Conservation (phyloP, 2,329 filamentous ascomycete species). For the Phoma sp. region DNA sequence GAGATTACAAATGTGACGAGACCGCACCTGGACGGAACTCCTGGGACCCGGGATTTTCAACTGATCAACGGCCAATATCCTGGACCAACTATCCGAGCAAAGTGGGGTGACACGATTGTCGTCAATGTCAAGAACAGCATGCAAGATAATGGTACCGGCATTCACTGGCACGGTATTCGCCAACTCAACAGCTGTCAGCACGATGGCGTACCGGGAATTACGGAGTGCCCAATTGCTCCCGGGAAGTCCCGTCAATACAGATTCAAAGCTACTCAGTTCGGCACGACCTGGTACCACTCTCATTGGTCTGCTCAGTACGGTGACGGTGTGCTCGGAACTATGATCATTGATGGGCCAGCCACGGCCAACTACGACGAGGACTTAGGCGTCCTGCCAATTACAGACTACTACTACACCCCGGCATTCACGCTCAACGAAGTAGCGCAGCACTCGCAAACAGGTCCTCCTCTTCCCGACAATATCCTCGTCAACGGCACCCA, state of each 20-base stretch:
- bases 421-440: conserved; percentile 42
- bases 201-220: conserved; percentile 62
- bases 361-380: conserved; percentile 64
- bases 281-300: conserved; percentile 55
- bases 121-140: conserved; percentile 51
- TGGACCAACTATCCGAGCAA: conserved; percentile 59
- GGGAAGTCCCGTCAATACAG: conserved; percentile 64
- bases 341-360: conserved; percentile 53
- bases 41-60: conserved; percentile 42
- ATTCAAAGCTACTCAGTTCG: conserved; percentile 61
- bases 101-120: conserved; percentile 51
- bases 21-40: conserved; percentile 50
- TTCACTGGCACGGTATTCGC: conserved; percentile 61
- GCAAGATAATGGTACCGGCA: conserved; percentile 56
- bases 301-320: conserved; percentile 55
- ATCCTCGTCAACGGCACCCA: conserved; percentile 64
- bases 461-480: conserved; percentile 54
- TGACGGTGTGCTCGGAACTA: conserved; percentile 52
- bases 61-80: conserved; percentile 67
- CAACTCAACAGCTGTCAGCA: conserved; percentile 51
- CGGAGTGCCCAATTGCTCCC: conserved; percentile 72
- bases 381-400: conserved; percentile 65
- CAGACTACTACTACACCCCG: conserved; percentile 67
- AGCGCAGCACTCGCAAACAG: conserved; percentile 40
- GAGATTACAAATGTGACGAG: conserved; percentile 52